These are phyloP conservation scores for Yamadazyma membranifaciens DNA, from an alignment of 1,139 yeast species.

Conservation along the genomic window DNA sequence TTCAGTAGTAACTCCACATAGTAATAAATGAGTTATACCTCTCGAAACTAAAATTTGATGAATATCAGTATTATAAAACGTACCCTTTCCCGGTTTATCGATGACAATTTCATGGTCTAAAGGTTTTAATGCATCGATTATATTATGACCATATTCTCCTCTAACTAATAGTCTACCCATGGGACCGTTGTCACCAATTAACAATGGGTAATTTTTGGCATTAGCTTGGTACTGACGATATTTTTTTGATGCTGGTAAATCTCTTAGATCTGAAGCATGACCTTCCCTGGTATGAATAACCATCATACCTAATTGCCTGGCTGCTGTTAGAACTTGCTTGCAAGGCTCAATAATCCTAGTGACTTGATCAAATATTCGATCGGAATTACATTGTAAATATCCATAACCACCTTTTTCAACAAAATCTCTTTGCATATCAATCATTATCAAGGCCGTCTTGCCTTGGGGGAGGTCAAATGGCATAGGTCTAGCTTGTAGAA, in stretches of 20 bases:
- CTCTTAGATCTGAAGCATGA: constrained; percentile 13
- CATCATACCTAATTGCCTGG: constrained; percentile 13
- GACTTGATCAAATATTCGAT: constrained; percentile 10
- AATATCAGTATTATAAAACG: constrained; percentile 15
- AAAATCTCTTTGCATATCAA: constrained; percentile 16
- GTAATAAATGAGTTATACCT: constrained; percentile 14
- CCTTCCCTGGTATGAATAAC: constrained; percentile 16
- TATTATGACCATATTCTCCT: constrained; percentile 15
- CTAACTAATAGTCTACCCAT: constrained; percentile 14
- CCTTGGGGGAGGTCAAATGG: constrained; percentile 10
- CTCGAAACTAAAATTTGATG: constrained; percentile 15
- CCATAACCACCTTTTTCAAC: constrained; percentile 16
- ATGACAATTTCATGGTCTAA: constrained; percentile 11
- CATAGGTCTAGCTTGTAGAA: constrained; percentile 7
- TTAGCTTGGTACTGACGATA: constrained; percentile 12
- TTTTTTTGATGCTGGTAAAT: constrained; percentile 12
- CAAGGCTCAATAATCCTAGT: constrained; percentile 14
- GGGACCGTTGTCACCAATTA: constrained; percentile 17
- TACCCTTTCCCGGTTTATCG: constrained; percentile 16
- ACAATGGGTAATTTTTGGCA: constrained; percentile 11
- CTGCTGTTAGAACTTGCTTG: constrained; percentile 10
- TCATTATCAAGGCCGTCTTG: constrained; percentile 14
- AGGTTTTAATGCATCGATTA: constrained; percentile 12
- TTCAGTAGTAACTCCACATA: constrained; percentile 17
- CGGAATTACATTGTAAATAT: constrained; percentile 13